Conservation (phyloP, 306 rosid species). For the Cucurbita maxima region DNA sequence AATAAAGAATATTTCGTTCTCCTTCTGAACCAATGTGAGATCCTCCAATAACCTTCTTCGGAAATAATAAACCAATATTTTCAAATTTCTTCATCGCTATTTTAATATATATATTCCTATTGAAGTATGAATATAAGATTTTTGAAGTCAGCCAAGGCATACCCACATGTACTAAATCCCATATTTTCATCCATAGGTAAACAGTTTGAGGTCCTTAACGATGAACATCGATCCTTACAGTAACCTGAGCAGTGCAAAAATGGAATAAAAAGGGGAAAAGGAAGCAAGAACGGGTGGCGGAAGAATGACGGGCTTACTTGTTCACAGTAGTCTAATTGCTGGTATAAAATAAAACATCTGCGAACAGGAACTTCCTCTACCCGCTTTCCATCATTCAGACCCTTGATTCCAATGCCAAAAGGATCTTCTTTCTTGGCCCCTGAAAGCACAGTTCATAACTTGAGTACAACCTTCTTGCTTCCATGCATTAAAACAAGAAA, state of each 20-base stretch:
- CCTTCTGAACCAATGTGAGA: too few relatives aligned
- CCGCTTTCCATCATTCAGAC: constrained; percentile 22
- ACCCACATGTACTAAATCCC: background rate
- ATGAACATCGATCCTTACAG: background rate
- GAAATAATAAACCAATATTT: too few relatives aligned
- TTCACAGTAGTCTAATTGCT: background rate
- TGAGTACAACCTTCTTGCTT: background rate
- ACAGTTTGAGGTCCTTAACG: background rate
- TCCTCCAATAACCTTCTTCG: too few relatives aligned
- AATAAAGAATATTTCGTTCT: too few relatives aligned
- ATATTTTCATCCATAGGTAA: background rate
- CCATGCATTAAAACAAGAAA: background rate
- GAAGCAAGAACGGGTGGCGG: background rate
- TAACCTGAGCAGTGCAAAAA: background rate
- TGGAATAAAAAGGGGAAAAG: background rate
- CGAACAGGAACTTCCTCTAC: background rate
- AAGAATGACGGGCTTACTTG: background rate
- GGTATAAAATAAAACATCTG: background rate
- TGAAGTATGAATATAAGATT: too few relatives aligned
- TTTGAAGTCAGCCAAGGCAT: background rate
- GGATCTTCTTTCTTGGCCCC: constrained; percentile 99
- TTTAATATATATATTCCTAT: too few relatives aligned
- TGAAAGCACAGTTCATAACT: constrained; percentile 21
- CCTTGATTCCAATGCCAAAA: constrained; percentile 74
- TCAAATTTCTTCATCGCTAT: too few relatives aligned